A percentile compares a stretch with the other conserved stretches of the same genome.
Evolutionary conservation across 2,329 filamentous ascomycete species (phyloP).

Genomic region (Rhexocercosporidium sp.): DNA sequence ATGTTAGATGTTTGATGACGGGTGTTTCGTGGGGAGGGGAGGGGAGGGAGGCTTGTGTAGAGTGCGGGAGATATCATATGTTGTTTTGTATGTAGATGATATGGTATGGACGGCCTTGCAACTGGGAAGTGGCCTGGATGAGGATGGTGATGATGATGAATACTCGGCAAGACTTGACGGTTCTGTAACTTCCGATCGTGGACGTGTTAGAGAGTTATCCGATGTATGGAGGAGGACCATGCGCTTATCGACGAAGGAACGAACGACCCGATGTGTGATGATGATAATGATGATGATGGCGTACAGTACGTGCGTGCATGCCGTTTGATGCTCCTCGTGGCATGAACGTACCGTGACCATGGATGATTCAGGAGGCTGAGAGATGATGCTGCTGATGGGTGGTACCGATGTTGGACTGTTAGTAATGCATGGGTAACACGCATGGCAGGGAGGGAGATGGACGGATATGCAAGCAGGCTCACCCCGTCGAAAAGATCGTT

Average conservation of each 20-base stretch:
- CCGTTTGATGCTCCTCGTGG: constrained; percentile 6
- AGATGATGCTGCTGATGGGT: background rate
- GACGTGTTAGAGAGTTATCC: background rate
- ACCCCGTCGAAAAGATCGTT: background rate
- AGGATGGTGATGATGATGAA: too few species aligned
- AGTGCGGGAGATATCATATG: too few species aligned
- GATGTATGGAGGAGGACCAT: background rate
- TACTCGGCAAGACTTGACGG: background rate
- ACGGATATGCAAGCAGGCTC: background rate
- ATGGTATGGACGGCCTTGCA: too few species aligned
- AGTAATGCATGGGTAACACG: background rate
- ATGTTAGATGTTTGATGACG: background rate
- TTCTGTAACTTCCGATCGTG: background rate
- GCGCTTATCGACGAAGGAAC: background rate
- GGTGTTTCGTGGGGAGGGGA: background rate
- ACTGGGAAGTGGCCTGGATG: too few species aligned
- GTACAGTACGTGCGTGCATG: background rate
- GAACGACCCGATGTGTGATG: background rate
- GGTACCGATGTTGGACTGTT: background rate
- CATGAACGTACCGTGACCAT: background rate
- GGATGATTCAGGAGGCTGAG: constrained; percentile 5
- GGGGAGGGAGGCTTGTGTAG: background rate
- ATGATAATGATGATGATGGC: background rate
- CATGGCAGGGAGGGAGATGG: background rate
- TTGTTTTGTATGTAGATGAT: background rate